phyloP scores from a whole-genome alignment of 106 monocot species.

The Allium fistulosum region DNA sequence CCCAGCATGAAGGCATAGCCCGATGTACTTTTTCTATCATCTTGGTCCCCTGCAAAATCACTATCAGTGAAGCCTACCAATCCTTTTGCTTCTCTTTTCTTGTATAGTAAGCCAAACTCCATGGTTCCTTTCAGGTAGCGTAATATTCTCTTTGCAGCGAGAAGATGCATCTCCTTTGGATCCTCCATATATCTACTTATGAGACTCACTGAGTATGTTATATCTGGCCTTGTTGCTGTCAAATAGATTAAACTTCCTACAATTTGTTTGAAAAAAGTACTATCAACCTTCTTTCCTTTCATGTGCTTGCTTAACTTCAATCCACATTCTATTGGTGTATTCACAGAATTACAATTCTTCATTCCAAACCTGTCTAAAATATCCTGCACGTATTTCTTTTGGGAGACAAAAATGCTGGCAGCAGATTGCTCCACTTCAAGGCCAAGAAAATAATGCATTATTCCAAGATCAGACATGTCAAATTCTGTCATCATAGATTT shows the following conservation, averaged over 20 bases:
- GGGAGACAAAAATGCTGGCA: constrained; percentile 15
- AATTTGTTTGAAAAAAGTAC: constrained; percentile 18
- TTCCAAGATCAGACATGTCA: constrained; percentile 11
- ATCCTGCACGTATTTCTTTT: constrained; percentile 12
- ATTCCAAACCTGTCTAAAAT: constrained; percentile 13
- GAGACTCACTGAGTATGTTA: constrained; percentile 17
- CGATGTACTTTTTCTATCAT: constrained; percentile 11
- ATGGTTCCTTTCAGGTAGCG: constrained; percentile 17
- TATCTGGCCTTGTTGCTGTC: constrained; percentile 22
- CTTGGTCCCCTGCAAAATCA: constrained; percentile 12
- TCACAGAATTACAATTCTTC: constrained; percentile 15
- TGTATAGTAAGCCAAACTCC: constrained; percentile 13
- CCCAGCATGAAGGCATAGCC: constrained; percentile 12
- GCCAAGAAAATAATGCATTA: constrained; percentile 9
- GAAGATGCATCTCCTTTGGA: constrained; percentile 13
- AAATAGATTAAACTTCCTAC: constrained; percentile 25
- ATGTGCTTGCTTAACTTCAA: constrained; percentile 11
- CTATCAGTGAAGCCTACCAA: constrained; percentile 17
- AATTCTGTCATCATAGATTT: constrained; percentile 5
- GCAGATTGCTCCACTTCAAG: constrained; percentile 2
- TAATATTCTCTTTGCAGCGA: constrained; percentile 13
- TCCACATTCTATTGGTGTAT: constrained; percentile 9
- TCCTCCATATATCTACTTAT: constrained; percentile 13
- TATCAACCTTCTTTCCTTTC: constrained; percentile 14
- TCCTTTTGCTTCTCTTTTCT: constrained; percentile 10